These are phyloP conservation scores for Raphanus raphanistrum DNA, from an alignment of 345 rosid genomes.

Conservation along the genomic window DNA sequence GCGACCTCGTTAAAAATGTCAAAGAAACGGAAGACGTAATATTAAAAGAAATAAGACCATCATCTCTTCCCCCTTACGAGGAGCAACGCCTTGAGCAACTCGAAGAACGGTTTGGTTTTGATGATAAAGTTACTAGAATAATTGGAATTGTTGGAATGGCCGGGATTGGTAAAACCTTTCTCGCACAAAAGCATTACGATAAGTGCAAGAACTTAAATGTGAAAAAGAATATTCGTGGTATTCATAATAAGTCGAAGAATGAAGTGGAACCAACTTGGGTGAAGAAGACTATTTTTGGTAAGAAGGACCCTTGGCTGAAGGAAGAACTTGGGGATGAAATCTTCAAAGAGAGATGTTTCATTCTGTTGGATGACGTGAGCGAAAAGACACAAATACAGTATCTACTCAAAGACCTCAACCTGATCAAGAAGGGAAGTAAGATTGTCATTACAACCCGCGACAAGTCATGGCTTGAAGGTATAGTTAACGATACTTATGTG, in stretches of 20 bases:
- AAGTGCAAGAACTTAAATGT: not conserved
- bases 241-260: not conserved
- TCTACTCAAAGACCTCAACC: not conserved
- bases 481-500: not conserved
- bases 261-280: not conserved
- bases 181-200: not conserved
- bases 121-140: not conserved
- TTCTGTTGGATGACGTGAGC: slow-evolving; percentile 19
- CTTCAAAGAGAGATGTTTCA: not conserved
- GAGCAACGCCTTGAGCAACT: not conserved
- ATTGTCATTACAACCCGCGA: not conserved
- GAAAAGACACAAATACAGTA: not conserved
- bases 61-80: too few relatives aligned
- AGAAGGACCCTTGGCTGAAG: not conserved
- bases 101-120: not conserved
- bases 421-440: not conserved
- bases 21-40: not conserved
- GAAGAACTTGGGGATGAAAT: not conserved
- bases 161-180: slow-evolving; percentile 8
- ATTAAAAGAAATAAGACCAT: not conserved
- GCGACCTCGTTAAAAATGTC: not conserved
- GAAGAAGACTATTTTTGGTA: not conserved
- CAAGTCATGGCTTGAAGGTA: not conserved
- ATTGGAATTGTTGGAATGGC: slow-evolving; percentile 21
- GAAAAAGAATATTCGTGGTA: not conserved